A percentile compares a stretch with the other conserved stretches of the same genome.
Evolutionary conservation across 345 rosid species (phyloP).

Genomic region (Brassica cretica): DNA sequence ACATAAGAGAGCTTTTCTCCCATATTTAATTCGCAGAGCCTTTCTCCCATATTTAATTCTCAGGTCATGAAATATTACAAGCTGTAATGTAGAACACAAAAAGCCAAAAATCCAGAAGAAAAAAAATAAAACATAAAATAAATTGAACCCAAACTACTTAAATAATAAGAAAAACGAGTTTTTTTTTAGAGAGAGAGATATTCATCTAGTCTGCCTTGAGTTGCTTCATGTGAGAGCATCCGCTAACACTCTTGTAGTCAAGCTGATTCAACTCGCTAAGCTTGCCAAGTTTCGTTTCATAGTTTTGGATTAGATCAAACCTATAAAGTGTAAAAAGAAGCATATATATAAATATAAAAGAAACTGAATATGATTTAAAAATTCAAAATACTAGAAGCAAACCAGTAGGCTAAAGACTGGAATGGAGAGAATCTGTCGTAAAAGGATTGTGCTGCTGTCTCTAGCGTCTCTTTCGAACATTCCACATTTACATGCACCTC

Average conservation of each 20-base stretch:
- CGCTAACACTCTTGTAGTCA: slow-evolving; percentile 9
- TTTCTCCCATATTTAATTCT: background rate
- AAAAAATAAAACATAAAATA: background rate
- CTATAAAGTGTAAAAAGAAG: slow-evolving; percentile 5
- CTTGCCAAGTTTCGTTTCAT: slow-evolving; percentile 19
- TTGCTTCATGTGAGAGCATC: background rate
- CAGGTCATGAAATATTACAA: background rate
- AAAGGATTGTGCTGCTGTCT: background rate
- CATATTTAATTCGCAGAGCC: background rate
- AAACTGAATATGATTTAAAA: background rate
- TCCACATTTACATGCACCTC: background rate
- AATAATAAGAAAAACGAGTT: background rate
- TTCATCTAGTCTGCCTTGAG: background rate
- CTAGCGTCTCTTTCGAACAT: background rate
- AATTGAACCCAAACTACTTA: background rate
- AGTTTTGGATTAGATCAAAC: slow-evolving; percentile 18
- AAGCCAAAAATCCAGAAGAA: background rate
- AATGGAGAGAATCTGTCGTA: slow-evolving; percentile 28
- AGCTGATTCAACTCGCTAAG: slow-evolving; percentile 7
- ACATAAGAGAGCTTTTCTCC: background rate
- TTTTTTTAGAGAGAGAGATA: background rate
- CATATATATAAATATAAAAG: background rate
- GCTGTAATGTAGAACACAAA: background rate
- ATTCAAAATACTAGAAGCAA: background rate
- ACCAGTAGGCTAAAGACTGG: slow-evolving; percentile 29